Conservation (phyloP, 2,329 filamentous ascomycete genomes). For the Aureobasidium sp. region DNA sequence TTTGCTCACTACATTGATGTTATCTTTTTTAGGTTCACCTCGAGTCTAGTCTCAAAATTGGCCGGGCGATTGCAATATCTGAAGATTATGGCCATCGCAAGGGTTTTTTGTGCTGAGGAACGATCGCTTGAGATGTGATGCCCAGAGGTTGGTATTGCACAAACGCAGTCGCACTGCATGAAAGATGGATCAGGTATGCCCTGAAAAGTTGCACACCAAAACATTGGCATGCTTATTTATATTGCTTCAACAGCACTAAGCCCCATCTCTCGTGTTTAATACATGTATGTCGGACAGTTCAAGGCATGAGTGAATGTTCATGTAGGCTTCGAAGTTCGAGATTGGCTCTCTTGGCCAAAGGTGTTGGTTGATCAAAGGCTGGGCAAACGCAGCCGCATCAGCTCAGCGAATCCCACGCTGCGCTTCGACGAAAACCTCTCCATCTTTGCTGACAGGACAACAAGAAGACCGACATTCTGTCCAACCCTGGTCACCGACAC, state of each 20-base stretch:
- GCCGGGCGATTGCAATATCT: not conserved
- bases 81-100: not conserved
- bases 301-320: not conserved
- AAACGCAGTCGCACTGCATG: not conserved
- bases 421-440: not conserved
- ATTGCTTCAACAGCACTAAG: not conserved
- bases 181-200: not conserved
- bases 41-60: not conserved
- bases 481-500: not conserved
- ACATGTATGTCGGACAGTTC: not conserved
- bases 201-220: not conserved
- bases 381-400: not conserved
- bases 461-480: not conserved
- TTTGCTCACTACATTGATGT: not conserved
- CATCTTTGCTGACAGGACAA: slow-evolving; percentile 2
- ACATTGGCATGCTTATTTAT: not conserved
- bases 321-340: not conserved
- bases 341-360: not conserved
- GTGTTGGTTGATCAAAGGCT: not conserved
- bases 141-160: not conserved
- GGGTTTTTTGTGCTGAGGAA: not conserved
- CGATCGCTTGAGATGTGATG: not conserved
- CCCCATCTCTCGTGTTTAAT: not conserved
- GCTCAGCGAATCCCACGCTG: not conserved
- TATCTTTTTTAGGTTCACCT: not conserved